Evolutionary conservation across 805 yeast genomes (phyloP).

Genomic region (Candida ponderosae): DNA sequence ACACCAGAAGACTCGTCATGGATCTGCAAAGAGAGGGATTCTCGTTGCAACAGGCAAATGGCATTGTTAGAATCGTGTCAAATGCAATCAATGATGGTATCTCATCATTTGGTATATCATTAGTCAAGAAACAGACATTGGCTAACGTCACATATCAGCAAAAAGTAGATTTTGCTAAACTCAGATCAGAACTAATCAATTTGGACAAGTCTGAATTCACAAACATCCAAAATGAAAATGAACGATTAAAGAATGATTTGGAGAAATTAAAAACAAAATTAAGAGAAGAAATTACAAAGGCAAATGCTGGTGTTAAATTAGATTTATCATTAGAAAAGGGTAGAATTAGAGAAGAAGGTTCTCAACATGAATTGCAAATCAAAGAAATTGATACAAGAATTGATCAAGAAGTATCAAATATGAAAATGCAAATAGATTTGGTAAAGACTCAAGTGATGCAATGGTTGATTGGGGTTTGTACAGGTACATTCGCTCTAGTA

Average conservation of each 20-base stretch:
- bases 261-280: conserved; percentile 80
- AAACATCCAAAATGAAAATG: conserved; percentile 78
- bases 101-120: conserved; percentile 59
- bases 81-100: conserved; percentile 78
- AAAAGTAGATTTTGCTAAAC: conserved; percentile 91
- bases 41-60: conserved; percentile 66
- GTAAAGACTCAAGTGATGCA: conserved; percentile 97
- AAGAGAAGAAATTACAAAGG: conserved; percentile 85
- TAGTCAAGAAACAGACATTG: conserved; percentile 81
- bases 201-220: conserved; percentile 83
- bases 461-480: conserved; percentile 97
- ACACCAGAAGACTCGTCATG: conserved; percentile 17
- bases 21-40: conserved; percentile 53
- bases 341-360: conserved; percentile 87
- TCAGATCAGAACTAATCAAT: conserved; percentile 84
- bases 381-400: conserved; percentile 93
- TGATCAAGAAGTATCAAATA: conserved; percentile 90
- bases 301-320: conserved; percentile 82
- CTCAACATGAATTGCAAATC: conserved; percentile 86
- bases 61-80: conserved; percentile 67
- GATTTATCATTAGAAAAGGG: conserved; percentile 94
- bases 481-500: conserved; percentile 94
- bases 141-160: conserved; percentile 88
- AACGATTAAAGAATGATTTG: conserved; percentile 71
- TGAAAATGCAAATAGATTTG: conserved; percentile 90